These are phyloP conservation scores for Gnomoniopsis sp. DNA, from an alignment of 2,329 filamentous ascomycete species.

Conservation along the genomic window DNA sequence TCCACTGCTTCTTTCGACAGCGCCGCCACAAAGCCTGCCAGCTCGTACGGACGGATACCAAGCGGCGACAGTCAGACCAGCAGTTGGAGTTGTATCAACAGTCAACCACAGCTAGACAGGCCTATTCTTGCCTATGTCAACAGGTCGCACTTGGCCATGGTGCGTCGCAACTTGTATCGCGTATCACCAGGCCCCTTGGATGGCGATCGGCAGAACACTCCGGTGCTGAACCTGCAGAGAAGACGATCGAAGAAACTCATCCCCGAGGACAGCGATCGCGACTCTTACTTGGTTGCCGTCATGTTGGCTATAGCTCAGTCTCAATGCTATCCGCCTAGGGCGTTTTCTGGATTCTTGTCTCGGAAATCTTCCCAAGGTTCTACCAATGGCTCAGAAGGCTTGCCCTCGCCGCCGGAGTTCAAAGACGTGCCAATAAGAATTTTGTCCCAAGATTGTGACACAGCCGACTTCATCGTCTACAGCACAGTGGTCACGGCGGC, in stretches of 20 bases:
- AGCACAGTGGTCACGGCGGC: slow-evolving; percentile 44
- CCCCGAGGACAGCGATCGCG: slow-evolving; percentile 47
- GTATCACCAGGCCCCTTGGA: slow-evolving; percentile 37
- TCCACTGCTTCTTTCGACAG: slow-evolving; percentile 31
- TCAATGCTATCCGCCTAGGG: slow-evolving; percentile 41
- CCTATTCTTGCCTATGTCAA: slow-evolving; percentile 47
- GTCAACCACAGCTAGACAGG: slow-evolving; percentile 15
- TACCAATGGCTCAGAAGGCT: slow-evolving; percentile 17
- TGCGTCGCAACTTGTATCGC: slow-evolving; percentile 46
- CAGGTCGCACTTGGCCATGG: slow-evolving; percentile 41
- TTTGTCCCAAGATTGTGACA: slow-evolving; percentile 46
- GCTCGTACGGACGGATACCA: slow-evolving; percentile 27
- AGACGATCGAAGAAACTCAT: slow-evolving; percentile 44
- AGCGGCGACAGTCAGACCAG: slow-evolving; percentile 24
- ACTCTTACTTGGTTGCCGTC: slow-evolving; percentile 49
- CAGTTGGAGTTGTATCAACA: slow-evolving; percentile 5
- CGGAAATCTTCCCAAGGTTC: slow-evolving; percentile 23
- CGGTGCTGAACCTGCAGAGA: slow-evolving; percentile 45
- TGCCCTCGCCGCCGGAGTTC: slow-evolving; percentile 32
- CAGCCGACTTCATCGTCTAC: slow-evolving; percentile 52
- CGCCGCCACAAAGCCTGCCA: slow-evolving; percentile 29
- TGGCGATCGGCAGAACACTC: slow-evolving; percentile 36
- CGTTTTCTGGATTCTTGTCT: slow-evolving; percentile 18
- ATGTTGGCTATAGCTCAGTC: slow-evolving; percentile 57
- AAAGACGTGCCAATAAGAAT: slow-evolving; percentile 48